A percentile compares a stretch with the other conserved stretches of the same genome.
Evolutionary conservation across 176 grass and related monocot species (phyloP).

Genomic region (Triticum dicoccoides): DNA sequence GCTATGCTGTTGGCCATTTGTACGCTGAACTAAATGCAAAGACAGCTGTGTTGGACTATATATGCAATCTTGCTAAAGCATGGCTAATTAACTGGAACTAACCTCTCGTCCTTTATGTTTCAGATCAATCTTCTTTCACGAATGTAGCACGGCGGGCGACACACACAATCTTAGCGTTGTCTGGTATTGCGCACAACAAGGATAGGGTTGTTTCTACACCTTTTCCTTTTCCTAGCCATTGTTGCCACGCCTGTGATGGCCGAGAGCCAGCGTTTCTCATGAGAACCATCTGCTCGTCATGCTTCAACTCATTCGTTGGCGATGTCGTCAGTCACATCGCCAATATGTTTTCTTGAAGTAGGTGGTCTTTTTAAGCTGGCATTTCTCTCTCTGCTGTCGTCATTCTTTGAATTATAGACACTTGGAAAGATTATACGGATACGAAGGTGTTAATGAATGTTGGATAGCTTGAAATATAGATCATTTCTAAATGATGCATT

Average conservation of each 20-base stretch:
- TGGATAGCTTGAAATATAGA: conserved; percentile 30
- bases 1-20: conserved; percentile 24
- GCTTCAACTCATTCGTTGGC: conserved; percentile 60
- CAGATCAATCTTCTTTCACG: conserved; percentile 50
- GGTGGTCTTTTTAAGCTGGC: background rate
- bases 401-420: conserved; percentile 36
- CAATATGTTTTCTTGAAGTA: conserved; percentile 18
- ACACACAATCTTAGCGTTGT: conserved; percentile 59
- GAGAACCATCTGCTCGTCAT: conserved; percentile 49
- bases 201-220: conserved; percentile 38
- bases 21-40: conserved; percentile 19
- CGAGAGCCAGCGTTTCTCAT: conserved; percentile 38
- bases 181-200: conserved; percentile 46
- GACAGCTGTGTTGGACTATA: background rate
- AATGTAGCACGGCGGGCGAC: conserved; percentile 51
- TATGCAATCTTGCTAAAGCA: background rate
- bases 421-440: conserved; percentile 9
- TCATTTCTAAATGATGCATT: background rate
- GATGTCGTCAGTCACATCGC: conserved; percentile 35
- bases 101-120: conserved; percentile 26
- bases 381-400: conserved; percentile 20
- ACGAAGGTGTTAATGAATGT: conserved; percentile 6
- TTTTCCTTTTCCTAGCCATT: conserved; percentile 31
- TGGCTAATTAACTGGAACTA: conserved; percentile 1
- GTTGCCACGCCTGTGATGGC: conserved; percentile 31